Evolutionary conservation across 805 yeast genomes (phyloP), one percentile per base, ranked within the genome.

Genomic region (Candida sakaeoensis): DNA sequence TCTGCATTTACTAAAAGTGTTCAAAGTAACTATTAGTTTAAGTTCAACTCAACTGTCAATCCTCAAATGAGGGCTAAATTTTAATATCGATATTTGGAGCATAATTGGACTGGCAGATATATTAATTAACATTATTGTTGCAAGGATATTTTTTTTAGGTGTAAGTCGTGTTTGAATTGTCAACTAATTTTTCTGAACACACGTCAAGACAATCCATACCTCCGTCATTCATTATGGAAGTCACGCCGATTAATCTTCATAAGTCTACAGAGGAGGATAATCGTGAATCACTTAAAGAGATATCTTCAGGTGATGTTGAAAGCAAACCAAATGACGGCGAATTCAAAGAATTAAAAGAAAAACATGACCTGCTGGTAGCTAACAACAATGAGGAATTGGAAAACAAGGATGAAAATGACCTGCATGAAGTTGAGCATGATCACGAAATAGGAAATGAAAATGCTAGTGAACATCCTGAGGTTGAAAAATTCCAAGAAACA

Each of bases 211-310:
- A 25, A 25, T 25, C 28, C 5, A 25, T n/a, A n/a, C n/a, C n/a
- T n/a, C n/a, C n/a, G n/a, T n/a, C n/a, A 9, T n/a, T 10, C 12
- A 27, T 13, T n/a, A 43, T 40, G 46, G 43, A 39, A 39, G 43
- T 43, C 10, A 40, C 19, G 10, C 41, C 42, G 8, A 35, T 34
- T n/a, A 24, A 21, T 18, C 33, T 36, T 16, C 41, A 37, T 26
- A 27, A 33, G 22, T 21, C 14, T 8, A 21, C 14, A 16, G 30
- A 29, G 6, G 37, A 31, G 22, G 17, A 13, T 9, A 17, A 31
- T 31, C 23, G 24, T 9, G 25, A 24, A n/a, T n/a, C n/a, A 39
- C 15, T n/a, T 5, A 15, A 8, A 10, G 30, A 34, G 18, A 13
- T 22, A 34, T 28, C n/a, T 10, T 7, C 37, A 10, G 13, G 4